Evolutionary conservation across 2,329 filamentous ascomycete genomes (phyloP), one percentile per base, ranked within the genome.

Genomic region (Penicillium sp.): DNA sequence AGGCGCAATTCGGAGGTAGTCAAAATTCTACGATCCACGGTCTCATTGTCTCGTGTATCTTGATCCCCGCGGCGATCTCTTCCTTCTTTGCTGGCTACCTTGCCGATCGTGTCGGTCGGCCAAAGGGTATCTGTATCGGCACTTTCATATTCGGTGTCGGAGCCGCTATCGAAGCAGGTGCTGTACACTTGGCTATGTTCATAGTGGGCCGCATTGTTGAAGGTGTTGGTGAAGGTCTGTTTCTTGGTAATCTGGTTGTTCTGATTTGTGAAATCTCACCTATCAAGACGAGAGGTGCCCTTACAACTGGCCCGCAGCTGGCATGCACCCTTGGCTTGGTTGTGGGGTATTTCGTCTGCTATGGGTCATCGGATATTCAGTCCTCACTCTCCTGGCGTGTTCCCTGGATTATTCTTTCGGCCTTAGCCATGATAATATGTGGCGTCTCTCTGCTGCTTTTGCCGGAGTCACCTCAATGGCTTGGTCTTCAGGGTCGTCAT

Each of bases 201-300:
- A 71, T 87, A 31, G 71, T 77, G 3, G 86, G 86, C 0, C 74
- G 86, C 1, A 75, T 77, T 0, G 63, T 88, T 5, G 80, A 77
- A n/a, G 85, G 86, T 0, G 64, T 86, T 11, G 86, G 86, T 0
- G 80, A 87, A 62, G 84, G 85, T 0, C 67, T 86, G 1, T 86
- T 80, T 61, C 64, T 88, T 4, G 79, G 80, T 16, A 84, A 77
- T n/a, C 68, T 84, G 24, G 75, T 78, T 10, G 83, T 86, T 64
- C 80, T 86, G 59, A 83, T 87, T 22, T 82, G 82, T 55, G 86
- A 88, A 68, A 85, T 88, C 14, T 81, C 84, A 1, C 85, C 84
- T 0, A 72, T 78, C 1, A 72, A 70, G 3, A 69, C 74, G 3
- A 73, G 85, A 29, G 85, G 84, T 0, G 72, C 77, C 0, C 66